These are phyloP conservation scores for Cladobotryum mycophilum DNA, from an alignment of 2,329 filamentous ascomycete species.

Conservation along the genomic window DNA sequence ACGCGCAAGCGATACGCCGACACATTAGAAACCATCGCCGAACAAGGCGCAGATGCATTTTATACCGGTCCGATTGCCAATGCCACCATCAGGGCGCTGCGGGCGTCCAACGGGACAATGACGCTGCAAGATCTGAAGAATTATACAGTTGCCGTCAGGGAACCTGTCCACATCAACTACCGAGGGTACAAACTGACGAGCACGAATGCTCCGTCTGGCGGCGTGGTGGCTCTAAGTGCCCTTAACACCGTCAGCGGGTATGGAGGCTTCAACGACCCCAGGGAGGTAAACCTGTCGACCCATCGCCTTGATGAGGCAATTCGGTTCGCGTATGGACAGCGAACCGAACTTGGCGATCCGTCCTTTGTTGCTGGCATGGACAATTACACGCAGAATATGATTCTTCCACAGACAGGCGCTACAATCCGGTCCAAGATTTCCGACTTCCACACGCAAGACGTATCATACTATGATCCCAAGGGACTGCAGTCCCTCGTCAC, in stretches of 20 bases:
- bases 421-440: slow-evolving; percentile 43
- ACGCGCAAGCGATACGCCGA: slow-evolving; percentile 68
- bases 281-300: slow-evolving; percentile 54
- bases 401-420: slow-evolving; percentile 56
- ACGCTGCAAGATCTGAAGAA: slow-evolving; percentile 63
- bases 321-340: slow-evolving; percentile 71
- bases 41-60: slow-evolving; percentile 59
- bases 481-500: slow-evolving; percentile 49
- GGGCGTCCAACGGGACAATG: slow-evolving; percentile 66
- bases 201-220: slow-evolving; percentile 66
- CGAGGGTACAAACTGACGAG: slow-evolving; percentile 63
- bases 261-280: slow-evolving; percentile 51
- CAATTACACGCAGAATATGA: slow-evolving; percentile 54
- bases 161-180: slow-evolving; percentile 56
- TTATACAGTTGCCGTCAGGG: slow-evolving; percentile 61
- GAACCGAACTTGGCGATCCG: slow-evolving; percentile 70
- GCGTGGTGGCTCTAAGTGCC: slow-evolving; percentile 63
- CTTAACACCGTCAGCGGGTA: slow-evolving; percentile 74
- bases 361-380: slow-evolving; percentile 57
- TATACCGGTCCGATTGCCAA: slow-evolving; percentile 65
- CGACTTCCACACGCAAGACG: slow-evolving; percentile 31
- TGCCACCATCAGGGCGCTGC: slow-evolving; percentile 60
- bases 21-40: slow-evolving; percentile 64
- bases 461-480: slow-evolving; percentile 39
- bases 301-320: slow-evolving; percentile 81